These are phyloP conservation scores for Picea abies DNA, from an alignment of 83 land plant species.

Conservation along the genomic window DNA sequence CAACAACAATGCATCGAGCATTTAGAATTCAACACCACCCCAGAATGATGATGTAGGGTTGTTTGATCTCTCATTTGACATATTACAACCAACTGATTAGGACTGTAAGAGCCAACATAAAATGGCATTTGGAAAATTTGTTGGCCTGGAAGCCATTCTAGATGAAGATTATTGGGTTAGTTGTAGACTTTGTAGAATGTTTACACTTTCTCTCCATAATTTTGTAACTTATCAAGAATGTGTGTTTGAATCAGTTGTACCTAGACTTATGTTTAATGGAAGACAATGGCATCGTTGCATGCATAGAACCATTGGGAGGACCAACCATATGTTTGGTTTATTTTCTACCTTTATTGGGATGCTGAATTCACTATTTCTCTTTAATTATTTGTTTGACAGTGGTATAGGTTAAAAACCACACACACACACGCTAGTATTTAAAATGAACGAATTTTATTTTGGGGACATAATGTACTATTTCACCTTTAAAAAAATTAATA, in stretches of 20 bases:
- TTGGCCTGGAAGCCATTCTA: constrained; percentile 44
- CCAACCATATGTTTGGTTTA: constrained; percentile 40
- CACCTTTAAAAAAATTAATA: too few species aligned
- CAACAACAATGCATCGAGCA: constrained; percentile 17
- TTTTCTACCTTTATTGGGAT: not conserved
- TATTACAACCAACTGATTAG: constrained; percentile 32
- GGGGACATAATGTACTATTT: too few species aligned
- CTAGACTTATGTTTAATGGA: constrained; percentile 15
- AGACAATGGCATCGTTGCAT: constrained; percentile 82
- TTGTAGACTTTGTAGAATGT: not conserved
- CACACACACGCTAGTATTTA: too few species aligned
- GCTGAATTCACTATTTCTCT: constrained; percentile 2
- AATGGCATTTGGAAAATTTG: constrained; percentile 36
- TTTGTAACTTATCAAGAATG: not conserved
- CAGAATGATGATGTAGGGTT: constrained; percentile 17
- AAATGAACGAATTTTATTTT: too few species aligned
- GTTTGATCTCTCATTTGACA: constrained; percentile 35
- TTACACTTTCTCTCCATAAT: not conserved
- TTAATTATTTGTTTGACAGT: not conserved
- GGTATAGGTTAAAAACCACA: too few species aligned
- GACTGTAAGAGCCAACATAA: constrained; percentile 11
- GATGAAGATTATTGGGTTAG: constrained; percentile 71
- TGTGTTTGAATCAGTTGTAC: not conserved
- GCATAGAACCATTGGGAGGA: constrained; percentile 69
- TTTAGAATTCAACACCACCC: constrained; percentile 22